Evolutionary conservation across 352 stramenopile species (phyloP).

Genomic region (Phytophthora sojae): DNA sequence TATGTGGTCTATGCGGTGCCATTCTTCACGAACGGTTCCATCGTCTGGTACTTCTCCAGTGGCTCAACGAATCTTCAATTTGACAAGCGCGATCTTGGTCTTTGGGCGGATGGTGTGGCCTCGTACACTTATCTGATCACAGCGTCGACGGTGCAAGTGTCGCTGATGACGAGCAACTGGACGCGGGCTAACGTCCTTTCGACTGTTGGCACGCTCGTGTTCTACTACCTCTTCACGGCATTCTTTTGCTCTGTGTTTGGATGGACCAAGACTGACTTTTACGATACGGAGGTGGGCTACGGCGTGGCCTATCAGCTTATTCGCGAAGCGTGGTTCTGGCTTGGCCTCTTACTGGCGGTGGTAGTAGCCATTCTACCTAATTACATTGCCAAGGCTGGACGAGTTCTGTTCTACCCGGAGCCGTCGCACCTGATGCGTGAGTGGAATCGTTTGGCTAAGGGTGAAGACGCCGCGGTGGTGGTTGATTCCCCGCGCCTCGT

Average conservation of each 20-base stretch:
- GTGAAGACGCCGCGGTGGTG: conserved; percentile 62
- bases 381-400: conserved; percentile 87
- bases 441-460: conserved; percentile 89
- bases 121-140: conserved; percentile 90
- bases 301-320: conserved; percentile 73
- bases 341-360: conserved; percentile 71
- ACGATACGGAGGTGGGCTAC: conserved; percentile 81
- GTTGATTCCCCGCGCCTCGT: conserved; percentile 80
- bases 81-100: conserved; percentile 71
- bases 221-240: conserved; percentile 88
- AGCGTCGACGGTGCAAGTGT: conserved; percentile 84
- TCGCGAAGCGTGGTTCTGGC: conserved; percentile 84
- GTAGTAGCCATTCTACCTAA: conserved; percentile 78
- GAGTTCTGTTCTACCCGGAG: conserved; percentile 90
- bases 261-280: conserved; percentile 79
- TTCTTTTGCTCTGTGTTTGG: conserved; percentile 86
- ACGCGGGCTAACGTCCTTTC: conserved; percentile 75
- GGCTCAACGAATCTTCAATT: conserved; percentile 61
- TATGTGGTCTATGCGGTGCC: conserved; percentile 88
- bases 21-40: conserved; percentile 87
- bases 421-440: conserved; percentile 91
- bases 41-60: conserved; percentile 85
- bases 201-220: conserved; percentile 83
- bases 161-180: conserved; percentile 92
- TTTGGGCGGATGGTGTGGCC: conserved; percentile 84